Conservation (phyloP, 495 filamentous ascomycete genomes). For the Paragyromitra xinjiangensis region DNA sequence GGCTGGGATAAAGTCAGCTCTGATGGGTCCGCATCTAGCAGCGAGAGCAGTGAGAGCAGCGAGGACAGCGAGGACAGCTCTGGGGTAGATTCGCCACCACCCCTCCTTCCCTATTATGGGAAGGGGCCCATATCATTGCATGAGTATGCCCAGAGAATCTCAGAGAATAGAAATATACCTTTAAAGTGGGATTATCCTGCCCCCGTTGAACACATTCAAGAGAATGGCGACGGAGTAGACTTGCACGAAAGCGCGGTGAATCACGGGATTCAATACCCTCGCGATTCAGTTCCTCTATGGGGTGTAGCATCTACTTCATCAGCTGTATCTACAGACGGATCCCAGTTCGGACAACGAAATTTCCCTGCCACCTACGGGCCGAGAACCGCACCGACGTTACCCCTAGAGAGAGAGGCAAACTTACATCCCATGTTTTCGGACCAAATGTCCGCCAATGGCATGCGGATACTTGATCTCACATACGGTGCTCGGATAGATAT, state of each 20-base stretch:
- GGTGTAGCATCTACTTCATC: background rate
- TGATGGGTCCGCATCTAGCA: conserved; percentile 10
- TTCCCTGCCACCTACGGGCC: background rate
- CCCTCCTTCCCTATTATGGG: conserved; percentile 8
- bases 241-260: background rate
- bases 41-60: background rate
- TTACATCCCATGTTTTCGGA: conserved; percentile 5
- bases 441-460: background rate
- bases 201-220: background rate
- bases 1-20: conserved; percentile 32
- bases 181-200: conserved; percentile 22
- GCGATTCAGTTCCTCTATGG: background rate
- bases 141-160: conserved; percentile 30
- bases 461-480: conserved; percentile 35
- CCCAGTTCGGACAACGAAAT: background rate
- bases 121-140: conserved; percentile 35
- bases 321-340: background rate
- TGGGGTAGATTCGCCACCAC: conserved; percentile 12
- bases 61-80: conserved; percentile 3
- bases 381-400: background rate
- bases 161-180: background rate
- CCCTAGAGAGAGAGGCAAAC: background rate
- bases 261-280: background rate
- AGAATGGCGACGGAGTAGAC: background rate
- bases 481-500: conserved; percentile 24